Base-by-base conservation (phyloP, 2,329 filamentous ascomycete species). In the Talaromyces sp. region DNA sequence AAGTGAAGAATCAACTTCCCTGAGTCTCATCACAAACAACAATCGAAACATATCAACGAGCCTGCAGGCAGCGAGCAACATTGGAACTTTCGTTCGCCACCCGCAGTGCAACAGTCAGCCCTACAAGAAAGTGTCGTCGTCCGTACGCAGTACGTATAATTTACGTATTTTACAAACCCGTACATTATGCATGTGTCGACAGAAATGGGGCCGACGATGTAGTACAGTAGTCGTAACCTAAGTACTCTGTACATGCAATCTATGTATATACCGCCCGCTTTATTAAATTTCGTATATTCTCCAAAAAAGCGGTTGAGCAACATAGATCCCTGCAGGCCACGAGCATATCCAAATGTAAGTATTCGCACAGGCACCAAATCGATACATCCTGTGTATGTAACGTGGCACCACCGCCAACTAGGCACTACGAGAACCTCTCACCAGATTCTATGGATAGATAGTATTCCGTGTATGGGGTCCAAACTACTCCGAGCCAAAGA, bases 181-280 rank as follows among this genome's bases (percentile, higher is more conserved):
- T 59, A 59, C 56, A n/a, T 59, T 22, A 59, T 59, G 56, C 56
- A 59, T 43, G 56, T 59, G 37, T 14, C 19, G 31, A n/a, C 5
- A 16, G 1, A 8, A 22, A 14, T 11, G 31, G 52, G 52, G 52
- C 52, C 31, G 31, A 35, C 7, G 24, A 6, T 6, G 27, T 31
- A 31, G 27, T 31, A 13, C 22, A 22, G 22, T 22, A 22, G 22
- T 22, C 2, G 22, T 22, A 22, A 37, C 3, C 1, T 37, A 19
- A n/a, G 27, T 24, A 5, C 13, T 27, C 22, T 24, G 24, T 50
- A 50, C 27, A 31, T 31, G 27, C 7, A 31, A 31, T 31, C 27
- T 31, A 31, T 31, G 8, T 50, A n/a, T 52, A 52, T 31, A 31
- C 24, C 27, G 27, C 48, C 9, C 48, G 24, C n/a, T 31, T 52